Base-by-base conservation (phyloP, 2,329 filamentous ascomycete species). In the Ophidiomyces ophidiicola region DNA sequence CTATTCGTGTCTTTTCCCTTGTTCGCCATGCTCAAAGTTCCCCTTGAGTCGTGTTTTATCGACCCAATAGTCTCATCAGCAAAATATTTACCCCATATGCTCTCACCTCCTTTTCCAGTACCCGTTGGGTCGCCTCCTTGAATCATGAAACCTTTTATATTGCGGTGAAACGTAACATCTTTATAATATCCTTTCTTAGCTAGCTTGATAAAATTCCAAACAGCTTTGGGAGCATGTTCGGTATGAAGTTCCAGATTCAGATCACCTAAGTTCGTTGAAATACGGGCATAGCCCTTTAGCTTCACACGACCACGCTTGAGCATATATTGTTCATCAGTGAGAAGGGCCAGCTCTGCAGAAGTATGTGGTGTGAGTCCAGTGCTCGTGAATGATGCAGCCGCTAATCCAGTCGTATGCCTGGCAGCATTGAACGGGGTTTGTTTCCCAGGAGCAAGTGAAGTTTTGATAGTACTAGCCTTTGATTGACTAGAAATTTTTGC, bases 1-100 rank as follows among this genome's bases (percentile, higher is more conserved):
- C 83, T 90, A 62, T 98, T 98, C 15, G 88, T 96, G 55, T 94
- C 88, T 56, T 94, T 94, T 43, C 90, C 90, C 58, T 98, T 98
- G 62, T 98, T 98, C 28, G 90, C 90, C 90, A 98, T 98, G 49
- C 80, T 86, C 18, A 92, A 56, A 0, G 87, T 74, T 8, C 90
- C 90, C 19, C 87, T 71, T 0, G 71, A 65, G 53, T 85, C 80
- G 53, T 98, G 90, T n/a, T 79, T 81, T 28, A 86, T 61, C 0
- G 88, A 85, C 0, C 87, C 86, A 11, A 94, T 86, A 46, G 96
- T 80, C 57, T 98, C 90, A 58, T 98, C 90, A 38, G 80, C 71
- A 53, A 98, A 98, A 45, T 86, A 83, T 61, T 92, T 93, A 43
- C 83, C 83, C 90, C 90, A 98, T 44, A 93, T 78, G 53, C 82